A percentile compares a stretch with the other conserved stretches of the same genome.
Evolutionary conservation across 2,329 filamentous ascomycete species (phyloP).

Genomic region (Scytalidium sp.): DNA sequence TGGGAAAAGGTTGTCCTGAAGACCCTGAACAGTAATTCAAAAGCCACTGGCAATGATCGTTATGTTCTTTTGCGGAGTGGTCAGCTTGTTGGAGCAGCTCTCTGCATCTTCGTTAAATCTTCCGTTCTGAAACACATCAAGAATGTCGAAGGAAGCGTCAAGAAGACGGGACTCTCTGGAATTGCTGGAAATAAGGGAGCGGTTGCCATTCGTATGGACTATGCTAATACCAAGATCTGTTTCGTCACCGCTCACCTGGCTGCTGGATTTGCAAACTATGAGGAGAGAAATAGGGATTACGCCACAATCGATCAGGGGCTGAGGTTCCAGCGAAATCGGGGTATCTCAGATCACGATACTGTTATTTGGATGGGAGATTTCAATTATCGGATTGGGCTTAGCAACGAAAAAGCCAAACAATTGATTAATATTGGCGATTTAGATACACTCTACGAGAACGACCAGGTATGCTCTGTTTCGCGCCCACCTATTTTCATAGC

Average conservation of each 20-base stretch:
- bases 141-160: conserved; percentile 93
- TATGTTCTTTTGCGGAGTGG: conserved; percentile 91
- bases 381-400: conserved; percentile 92
- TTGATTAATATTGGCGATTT: conserved; percentile 72
- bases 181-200: conserved; percentile 98
- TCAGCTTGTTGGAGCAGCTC: conserved; percentile 88
- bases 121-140: conserved; percentile 80
- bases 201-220: conserved; percentile 93
- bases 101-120: conserved; percentile 86
- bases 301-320: conserved; percentile 64
- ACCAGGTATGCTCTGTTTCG: conserved; percentile 60
- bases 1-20: conserved; percentile 83
- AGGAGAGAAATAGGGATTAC: conserved; percentile 95
- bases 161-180: conserved; percentile 91
- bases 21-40: conserved; percentile 72
- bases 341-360: conserved; percentile 86
- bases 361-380: conserved; percentile 97
- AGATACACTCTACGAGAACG: conserved; percentile 81
- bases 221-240: conserved; percentile 87
- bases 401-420: conserved; percentile 72
- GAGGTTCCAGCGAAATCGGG: conserved; percentile 84
- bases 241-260: conserved; percentile 96
- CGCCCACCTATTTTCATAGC: not conserved
- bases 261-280: conserved; percentile 94
- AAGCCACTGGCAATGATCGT: conserved; percentile 62